Evolutionary conservation across 192 early-diverging fungal genomes (phyloP), one percentile per base, ranked within the genome.

Genomic region (Pilaira anomala): DNA sequence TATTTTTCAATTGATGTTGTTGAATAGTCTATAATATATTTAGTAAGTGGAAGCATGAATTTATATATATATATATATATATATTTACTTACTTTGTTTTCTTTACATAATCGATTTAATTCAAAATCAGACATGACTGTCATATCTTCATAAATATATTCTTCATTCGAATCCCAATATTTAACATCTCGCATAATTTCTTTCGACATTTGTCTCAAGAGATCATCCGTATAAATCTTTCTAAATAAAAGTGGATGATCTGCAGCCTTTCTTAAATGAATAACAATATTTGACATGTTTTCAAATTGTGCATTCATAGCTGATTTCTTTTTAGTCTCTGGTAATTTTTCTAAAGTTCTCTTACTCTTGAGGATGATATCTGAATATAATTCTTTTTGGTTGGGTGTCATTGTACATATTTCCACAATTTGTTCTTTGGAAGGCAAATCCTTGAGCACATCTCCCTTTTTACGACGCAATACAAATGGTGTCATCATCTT

Each of bases 401-500:
- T 19, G 0, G 49, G 52, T 1, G 78, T 80, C 53, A 87, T 75
- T 29, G 75, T 68, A 13, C 87, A 80, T 4, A 68, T 67, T 0
- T 85, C 78, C 16, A 86, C 71, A 4, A 66, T 41, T 28, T 87
- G 78, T 13, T 75, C 70, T 67, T 92, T 92, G 1, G 53, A 50
- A 1, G 90, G 90, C 46, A 92, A 64, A 29, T 88, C 84, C 41
- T 72, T 78, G 13, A 89, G 65, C 2, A 91, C 89, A 19, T 89
- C 80, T 24, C 71, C 76, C 59, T 97, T 97, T 62, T 86, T 84
- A 18, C 94, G 74, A 7, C 93, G 81, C 29, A 97, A 74, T 1
- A 97, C 91, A 77, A 97, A 97, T 1, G 94, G 94, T 0, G 85
- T 79, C 85, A 97, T 83, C 72, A 96, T 86, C 22, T 85, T 83